Evolutionary conservation across 176 grass and related monocot genomes (phyloP).

Genomic region (Zoysia pacifica): DNA sequence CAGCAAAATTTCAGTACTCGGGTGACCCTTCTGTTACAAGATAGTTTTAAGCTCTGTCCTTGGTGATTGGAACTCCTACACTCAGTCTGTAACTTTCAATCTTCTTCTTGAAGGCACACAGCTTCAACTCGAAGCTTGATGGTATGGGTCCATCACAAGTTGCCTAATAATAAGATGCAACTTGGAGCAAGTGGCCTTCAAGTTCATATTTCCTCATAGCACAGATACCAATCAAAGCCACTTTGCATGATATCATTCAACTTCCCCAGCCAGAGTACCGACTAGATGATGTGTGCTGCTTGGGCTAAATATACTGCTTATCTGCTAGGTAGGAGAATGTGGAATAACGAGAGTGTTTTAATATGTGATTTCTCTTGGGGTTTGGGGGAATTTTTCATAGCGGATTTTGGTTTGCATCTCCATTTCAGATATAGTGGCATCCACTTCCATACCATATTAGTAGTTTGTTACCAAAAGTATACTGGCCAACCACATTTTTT

Average conservation of each 20-base stretch:
- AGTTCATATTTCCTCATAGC: not conserved
- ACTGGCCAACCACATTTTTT: too few relatives aligned
- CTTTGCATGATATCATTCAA: not conserved
- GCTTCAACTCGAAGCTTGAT: constrained; percentile 13
- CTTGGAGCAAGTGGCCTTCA: constrained; percentile 1
- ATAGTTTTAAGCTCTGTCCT: not conserved
- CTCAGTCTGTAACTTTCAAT: not conserved
- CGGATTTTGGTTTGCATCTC: too few relatives aligned
- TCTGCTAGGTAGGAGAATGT: not conserved
- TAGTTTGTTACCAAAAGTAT: not conserved
- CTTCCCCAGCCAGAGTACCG: not conserved
- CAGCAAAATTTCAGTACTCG: not conserved
- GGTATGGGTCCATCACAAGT: not conserved
- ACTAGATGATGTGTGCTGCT: not conserved
- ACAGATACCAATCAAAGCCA: constrained; percentile 2
- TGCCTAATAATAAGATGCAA: not conserved
- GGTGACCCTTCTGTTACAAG: not conserved
- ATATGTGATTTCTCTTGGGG: not conserved
- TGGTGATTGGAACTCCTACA: not conserved
- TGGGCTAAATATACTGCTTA: not conserved
- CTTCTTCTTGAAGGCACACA: not conserved
- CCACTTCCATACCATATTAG: too few relatives aligned
- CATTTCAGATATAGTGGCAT: too few relatives aligned
- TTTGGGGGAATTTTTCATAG: too few relatives aligned
- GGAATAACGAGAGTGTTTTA: not conserved